phyloP scores from a whole-genome alignment of 768 basidiomycete genomes.

The Amanita jacksonii region DNA sequence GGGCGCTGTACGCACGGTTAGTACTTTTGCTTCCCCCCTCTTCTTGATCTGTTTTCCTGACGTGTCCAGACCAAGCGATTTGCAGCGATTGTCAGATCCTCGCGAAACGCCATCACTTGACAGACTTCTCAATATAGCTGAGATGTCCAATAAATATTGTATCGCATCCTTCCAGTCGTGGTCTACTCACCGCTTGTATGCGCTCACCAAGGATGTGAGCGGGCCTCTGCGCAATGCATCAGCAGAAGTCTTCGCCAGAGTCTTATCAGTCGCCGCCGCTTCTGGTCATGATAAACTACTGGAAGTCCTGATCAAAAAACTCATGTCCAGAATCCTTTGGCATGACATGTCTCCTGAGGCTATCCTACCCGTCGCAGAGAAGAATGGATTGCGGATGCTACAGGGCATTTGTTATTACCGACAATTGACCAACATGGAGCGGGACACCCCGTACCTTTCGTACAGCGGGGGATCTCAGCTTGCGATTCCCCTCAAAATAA shows the following conservation, averaged over 20 bases:
- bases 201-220: conserved; percentile 20
- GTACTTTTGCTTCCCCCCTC: conserved; percentile 12
- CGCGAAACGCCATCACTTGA: conserved; percentile 23
- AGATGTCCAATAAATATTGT: conserved; percentile 38
- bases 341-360: conserved; percentile 40
- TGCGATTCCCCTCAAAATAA: conserved; percentile 21
- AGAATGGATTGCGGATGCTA: conserved; percentile 24
- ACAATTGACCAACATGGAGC: conserved; percentile 30
- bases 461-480: conserved; percentile 21
- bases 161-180: conserved; percentile 34
- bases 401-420: conserved; percentile 49
- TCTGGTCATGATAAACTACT: conserved; percentile 39
- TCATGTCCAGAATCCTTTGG: conserved; percentile 46
- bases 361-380: conserved; percentile 38
- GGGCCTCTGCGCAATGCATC: conserved; percentile 23
- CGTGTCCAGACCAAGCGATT: conserved; percentile 25
- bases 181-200: conserved; percentile 32
- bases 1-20: conserved; percentile 41
- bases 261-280: conserved; percentile 42
- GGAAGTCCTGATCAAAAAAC: conserved; percentile 35
- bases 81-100: conserved; percentile 19
- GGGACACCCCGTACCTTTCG: conserved; percentile 17
- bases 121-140: conserved; percentile 36
- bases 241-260: conserved; percentile 29
- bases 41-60: background rate